Evolutionary conservation across 192 early-diverging fungal species (phyloP).

Genomic region (Mortierella antarctica): DNA sequence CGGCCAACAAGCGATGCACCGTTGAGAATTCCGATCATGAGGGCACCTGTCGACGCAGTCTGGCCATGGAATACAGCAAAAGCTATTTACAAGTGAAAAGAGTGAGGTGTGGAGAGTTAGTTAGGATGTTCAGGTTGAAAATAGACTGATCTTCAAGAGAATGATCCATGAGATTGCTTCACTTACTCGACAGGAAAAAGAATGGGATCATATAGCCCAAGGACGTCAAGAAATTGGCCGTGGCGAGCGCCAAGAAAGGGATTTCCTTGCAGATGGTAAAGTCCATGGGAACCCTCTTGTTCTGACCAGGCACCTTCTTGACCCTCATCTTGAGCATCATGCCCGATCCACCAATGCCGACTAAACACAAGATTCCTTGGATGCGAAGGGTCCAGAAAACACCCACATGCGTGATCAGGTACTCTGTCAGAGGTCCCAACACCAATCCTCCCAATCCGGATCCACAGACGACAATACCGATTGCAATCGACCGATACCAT

Average conservation of each 20-base stretch:
- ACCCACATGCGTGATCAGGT: conserved; percentile 28
- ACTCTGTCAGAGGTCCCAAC: conserved; percentile 22
- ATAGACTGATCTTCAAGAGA: neutral
- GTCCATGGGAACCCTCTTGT: conserved; percentile 36
- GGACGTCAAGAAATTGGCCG: conserved; percentile 48
- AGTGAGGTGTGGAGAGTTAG: neutral
- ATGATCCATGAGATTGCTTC: neutral
- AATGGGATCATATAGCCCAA: conserved; percentile 54
- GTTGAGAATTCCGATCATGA: conserved; percentile 54
- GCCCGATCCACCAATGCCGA: conserved; percentile 51
- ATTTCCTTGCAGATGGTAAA: conserved; percentile 40
- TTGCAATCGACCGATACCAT: conserved; percentile 43
- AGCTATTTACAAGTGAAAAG: conserved; percentile 21
- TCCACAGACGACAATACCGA: conserved; percentile 54
- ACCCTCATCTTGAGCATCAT: conserved; percentile 48
- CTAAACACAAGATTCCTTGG: conserved; percentile 34
- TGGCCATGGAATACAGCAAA: conserved; percentile 46
- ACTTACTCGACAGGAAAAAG: conserved; percentile 48
- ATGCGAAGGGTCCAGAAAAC: conserved; percentile 36
- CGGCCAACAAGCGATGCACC: conserved; percentile 50
- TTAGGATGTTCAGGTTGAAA: neutral
- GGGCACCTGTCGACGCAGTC: conserved; percentile 46
- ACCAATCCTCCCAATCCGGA: conserved; percentile 49
- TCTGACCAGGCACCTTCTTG: conserved; percentile 37
- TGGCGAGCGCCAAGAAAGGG: conserved; percentile 28